A percentile compares a stretch with the other conserved stretches of the same genome.
phyloP scores from a whole-genome alignment of 495 filamentous ascomycete species.

The Xylaria sp. region DNA sequence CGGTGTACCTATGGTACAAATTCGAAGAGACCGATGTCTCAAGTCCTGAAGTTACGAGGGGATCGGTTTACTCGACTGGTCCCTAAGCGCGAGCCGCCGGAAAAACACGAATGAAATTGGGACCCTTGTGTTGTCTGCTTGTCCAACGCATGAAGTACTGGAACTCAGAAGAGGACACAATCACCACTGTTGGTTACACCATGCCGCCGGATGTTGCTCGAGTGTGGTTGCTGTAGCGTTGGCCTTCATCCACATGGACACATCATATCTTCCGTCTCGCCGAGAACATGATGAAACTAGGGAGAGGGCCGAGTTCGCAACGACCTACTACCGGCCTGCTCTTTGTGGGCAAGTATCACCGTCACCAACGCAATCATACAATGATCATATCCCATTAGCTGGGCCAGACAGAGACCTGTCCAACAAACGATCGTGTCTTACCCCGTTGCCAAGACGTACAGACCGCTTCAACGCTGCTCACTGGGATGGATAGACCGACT shows the following conservation, averaged over 20 bases:
- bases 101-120: background rate
- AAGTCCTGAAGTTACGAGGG: background rate
- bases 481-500: background rate
- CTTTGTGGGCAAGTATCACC: background rate
- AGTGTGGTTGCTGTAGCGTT: background rate
- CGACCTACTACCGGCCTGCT: background rate
- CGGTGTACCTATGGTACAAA: constrained; percentile 7
- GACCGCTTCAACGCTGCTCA: background rate
- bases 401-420: background rate
- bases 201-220: background rate
- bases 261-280: background rate
- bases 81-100: background rate
- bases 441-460: background rate
- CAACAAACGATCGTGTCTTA: background rate
- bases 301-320: constrained; percentile 4
- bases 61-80: background rate
- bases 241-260: background rate
- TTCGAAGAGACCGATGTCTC: constrained; percentile 9
- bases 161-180: background rate
- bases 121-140: background rate
- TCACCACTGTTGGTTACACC: background rate
- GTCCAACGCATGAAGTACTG: background rate
- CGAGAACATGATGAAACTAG: background rate
- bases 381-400: background rate
- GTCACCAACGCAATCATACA: background rate